A percentile compares a stretch with the other conserved stretches of the same genome.
phyloP scores from a whole-genome alignment of 2,329 filamentous ascomycete species.

The Monosporascus sp. region DNA sequence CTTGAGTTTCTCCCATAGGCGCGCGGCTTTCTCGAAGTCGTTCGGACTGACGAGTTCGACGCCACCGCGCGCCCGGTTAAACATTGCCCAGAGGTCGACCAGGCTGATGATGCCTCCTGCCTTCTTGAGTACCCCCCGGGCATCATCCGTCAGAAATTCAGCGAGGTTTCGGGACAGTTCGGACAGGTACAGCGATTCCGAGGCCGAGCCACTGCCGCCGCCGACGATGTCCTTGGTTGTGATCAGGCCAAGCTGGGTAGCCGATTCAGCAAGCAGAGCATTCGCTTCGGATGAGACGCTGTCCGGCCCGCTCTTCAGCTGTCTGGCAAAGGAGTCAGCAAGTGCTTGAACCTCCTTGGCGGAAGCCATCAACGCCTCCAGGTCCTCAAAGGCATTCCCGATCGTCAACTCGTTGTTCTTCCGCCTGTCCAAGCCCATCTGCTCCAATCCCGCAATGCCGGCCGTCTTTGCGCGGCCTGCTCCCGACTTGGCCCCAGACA shows the following conservation, averaged over 20 bases:
- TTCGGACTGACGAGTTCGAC: constrained; percentile 89
- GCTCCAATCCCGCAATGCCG: constrained; percentile 88
- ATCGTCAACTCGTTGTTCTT: constrained; percentile 94
- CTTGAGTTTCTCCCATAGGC: constrained; percentile 80
- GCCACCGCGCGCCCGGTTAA: constrained; percentile 87
- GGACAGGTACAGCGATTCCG: constrained; percentile 83
- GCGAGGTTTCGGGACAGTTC: constrained; percentile 80
- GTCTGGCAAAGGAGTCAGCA: constrained; percentile 77
- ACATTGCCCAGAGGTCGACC: constrained; percentile 89
- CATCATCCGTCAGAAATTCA: constrained; percentile 84
- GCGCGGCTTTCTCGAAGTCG: constrained; percentile 86
- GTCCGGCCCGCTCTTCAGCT: constrained; percentile 51
- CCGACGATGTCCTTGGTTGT: constrained; percentile 93
- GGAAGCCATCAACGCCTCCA: constrained; percentile 94
- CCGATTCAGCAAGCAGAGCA: constrained; percentile 73
- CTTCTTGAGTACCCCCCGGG: constrained; percentile 67
- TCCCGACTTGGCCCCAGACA: constrained; percentile 17
- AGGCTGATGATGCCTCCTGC: constrained; percentile 85
- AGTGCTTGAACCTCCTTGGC: constrained; percentile 94
- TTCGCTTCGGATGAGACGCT: constrained; percentile 65
- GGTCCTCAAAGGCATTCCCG: constrained; percentile 88
- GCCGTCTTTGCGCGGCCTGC: constrained; percentile 54
- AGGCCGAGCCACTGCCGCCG: constrained; percentile 55
- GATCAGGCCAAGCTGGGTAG: constrained; percentile 78
- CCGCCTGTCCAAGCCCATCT: constrained; percentile 74